phyloP scores from a whole-genome alignment of 2,329 filamentous ascomycete genomes.

The Cryphonectria parasitica region DNA sequence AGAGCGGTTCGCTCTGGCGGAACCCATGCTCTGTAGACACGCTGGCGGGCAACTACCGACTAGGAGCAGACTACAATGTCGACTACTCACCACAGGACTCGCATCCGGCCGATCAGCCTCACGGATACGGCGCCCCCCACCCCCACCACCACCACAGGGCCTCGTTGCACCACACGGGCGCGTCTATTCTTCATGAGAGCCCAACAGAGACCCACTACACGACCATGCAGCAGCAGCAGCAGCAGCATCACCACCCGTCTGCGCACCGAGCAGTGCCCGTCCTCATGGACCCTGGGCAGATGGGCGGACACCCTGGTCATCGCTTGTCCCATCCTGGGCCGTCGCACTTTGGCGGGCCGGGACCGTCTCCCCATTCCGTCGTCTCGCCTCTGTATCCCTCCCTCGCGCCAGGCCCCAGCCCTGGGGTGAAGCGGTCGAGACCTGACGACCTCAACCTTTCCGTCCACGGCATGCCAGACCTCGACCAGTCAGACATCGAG shows the following conservation, averaged over 20 bases:
- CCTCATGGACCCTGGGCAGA: conserved; percentile 59
- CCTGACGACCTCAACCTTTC: conserved; percentile 64
- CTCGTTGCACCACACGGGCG: conserved; percentile 53
- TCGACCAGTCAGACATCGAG: conserved; percentile 60
- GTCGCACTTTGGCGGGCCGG: conserved; percentile 55
- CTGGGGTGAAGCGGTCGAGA: conserved; percentile 55
- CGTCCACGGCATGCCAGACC: conserved; percentile 52
- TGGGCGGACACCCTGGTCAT: conserved; percentile 54
- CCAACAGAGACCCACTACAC: conserved; percentile 42
- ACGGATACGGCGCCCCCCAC: conserved; percentile 59
- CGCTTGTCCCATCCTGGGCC: conserved; percentile 57
- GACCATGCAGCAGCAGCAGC: conserved; percentile 43
- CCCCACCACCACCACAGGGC: conserved; percentile 47
- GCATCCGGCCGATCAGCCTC: conserved; percentile 66
- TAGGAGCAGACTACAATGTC: conserved; percentile 72
- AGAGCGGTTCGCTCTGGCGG: conserved; percentile 78
- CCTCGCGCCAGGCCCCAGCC: conserved; percentile 40
- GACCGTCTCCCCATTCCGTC: conserved; percentile 49
- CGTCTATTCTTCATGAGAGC: conserved; percentile 52
- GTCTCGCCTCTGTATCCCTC: conserved; percentile 58
- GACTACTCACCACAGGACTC: conserved; percentile 72
- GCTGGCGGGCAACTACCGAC: conserved; percentile 76
- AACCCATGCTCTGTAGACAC: conserved; percentile 73
- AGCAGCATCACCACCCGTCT: conserved; percentile 48
- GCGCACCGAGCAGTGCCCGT: conserved; percentile 56